Evolutionary conservation across 257 asterid genomes (phyloP), one percentile per base, ranked within the genome.

Genomic region (Primulina eburnea): DNA sequence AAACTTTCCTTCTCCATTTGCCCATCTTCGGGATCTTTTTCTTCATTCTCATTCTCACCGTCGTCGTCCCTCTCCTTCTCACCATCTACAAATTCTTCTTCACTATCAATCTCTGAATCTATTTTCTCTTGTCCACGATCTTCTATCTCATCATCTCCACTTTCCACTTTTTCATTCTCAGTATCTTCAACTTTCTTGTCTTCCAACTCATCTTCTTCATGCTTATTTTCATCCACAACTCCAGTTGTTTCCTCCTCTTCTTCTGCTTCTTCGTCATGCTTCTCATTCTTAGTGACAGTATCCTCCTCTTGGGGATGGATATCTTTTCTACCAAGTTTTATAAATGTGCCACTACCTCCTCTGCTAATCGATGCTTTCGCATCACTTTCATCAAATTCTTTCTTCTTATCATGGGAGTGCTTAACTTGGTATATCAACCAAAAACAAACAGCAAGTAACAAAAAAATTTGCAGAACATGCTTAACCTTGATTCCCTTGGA

Each of bases 351-450:
- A 68, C 69, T 70, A 43, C 34, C 60, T 47, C 55, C 72, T 38
- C 70, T 67, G 58, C 47, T 72, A 50, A 67, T 77, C n/a, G 83
- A 75, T 32, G 59, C 58, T 64, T 80, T 84, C 12, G 73, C 72
- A 32, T 90, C 95, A 55, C 72, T 73, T 76, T 90, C 94, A 35
- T 85, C 90, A 61, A 87, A 87, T 73, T 89, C 91, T 64, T 82
- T 87, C 82, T 83, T 88, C 82, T 86, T 88, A 72, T 89, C 89
- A 74, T 84, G 95, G 70, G 97, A 91, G 79, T 77, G 99, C 69
- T 90, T 90, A 77, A 91, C 85, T 86, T 94, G 97, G 94, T 87
- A 94, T 76, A 94, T 64, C 82, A 94, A 76, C 99, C 99, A 94
- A 81, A 91, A 86, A 83, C 95, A 91, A 71, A 91, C 85, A 69